These are phyloP conservation scores for Nakaseomyces sp. DNA, from an alignment of 1,139 yeast species.

Conservation along the genomic window DNA sequence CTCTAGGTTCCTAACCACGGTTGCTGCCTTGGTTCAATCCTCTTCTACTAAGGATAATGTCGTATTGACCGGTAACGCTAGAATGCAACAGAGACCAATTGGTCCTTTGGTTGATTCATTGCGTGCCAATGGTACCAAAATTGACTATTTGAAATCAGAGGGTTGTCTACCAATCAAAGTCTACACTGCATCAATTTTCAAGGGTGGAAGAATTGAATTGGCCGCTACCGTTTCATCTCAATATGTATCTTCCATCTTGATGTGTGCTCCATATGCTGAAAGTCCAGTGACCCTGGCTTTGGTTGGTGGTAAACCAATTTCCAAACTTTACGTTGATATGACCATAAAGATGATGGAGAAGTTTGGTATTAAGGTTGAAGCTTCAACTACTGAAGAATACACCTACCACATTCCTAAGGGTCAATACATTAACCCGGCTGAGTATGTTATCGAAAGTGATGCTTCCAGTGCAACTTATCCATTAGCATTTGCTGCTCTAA, in stretches of 20 bases:
- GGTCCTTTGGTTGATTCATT: slow-evolving; percentile 94
- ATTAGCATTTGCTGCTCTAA: slow-evolving; percentile 94
- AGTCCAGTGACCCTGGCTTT: slow-evolving; percentile 79
- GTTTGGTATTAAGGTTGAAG: slow-evolving; percentile 75
- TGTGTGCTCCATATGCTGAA: slow-evolving; percentile 96
- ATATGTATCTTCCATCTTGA: slow-evolving; percentile 88
- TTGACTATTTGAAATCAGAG: slow-evolving; percentile 58
- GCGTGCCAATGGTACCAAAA: slow-evolving; percentile 63
- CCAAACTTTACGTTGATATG: slow-evolving; percentile 94
- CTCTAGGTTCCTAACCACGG: slow-evolving; percentile 84
- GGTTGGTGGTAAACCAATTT: slow-evolving; percentile 95
- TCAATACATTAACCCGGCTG: slow-evolving; percentile 66
- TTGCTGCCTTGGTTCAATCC: slow-evolving; percentile 68
- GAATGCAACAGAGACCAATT: slow-evolving; percentile 97
- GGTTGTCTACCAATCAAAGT: slow-evolving; percentile 87
- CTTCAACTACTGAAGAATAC: slow-evolving; percentile 60
- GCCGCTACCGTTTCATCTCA: slow-evolving; percentile 97
- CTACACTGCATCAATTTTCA: slow-evolving; percentile 58
- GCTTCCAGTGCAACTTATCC: slow-evolving; percentile 99
- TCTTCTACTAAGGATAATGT: slow-evolving; percentile 40
- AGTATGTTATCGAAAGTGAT: slow-evolving; percentile 87
- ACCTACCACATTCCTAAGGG: slow-evolving; percentile 90
- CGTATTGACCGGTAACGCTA: slow-evolving; percentile 80
- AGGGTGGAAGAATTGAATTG: slow-evolving; percentile 87
- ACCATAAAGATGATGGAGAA: slow-evolving; percentile 90